A percentile compares a stretch with the other conserved stretches of the same genome.
These are phyloP conservation scores for Anethum foeniculum DNA, from an alignment of 140 eudicot genomes.

Conservation along the genomic window DNA sequence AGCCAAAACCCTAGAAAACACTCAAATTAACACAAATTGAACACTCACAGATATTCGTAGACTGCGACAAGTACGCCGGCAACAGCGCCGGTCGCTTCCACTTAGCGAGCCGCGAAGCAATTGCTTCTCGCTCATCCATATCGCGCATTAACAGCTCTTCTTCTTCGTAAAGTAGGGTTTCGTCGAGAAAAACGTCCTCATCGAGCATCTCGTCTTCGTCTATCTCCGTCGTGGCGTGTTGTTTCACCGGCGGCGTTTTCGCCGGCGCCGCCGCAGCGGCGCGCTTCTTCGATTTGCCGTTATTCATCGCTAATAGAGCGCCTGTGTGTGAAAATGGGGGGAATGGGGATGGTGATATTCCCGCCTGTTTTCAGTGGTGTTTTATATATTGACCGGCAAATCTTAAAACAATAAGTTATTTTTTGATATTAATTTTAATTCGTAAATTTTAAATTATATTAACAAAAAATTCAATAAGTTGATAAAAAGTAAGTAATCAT, in stretches of 20 bases:
- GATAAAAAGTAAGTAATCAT: too few relatives aligned
- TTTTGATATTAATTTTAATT: too few relatives aligned
- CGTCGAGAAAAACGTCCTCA: constrained; percentile 67
- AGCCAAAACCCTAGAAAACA: constrained; percentile 26
- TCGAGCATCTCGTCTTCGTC: constrained; percentile 72
- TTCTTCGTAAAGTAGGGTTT: constrained; percentile 42
- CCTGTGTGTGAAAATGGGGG: constrained; percentile 5
- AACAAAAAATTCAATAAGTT: too few relatives aligned
- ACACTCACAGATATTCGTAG: constrained; percentile 48
- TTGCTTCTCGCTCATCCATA: constrained; percentile 55
- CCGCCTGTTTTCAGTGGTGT: constrained; percentile 42
- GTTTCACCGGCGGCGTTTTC: constrained; percentile 39
- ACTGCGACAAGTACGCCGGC: constrained; percentile 32
- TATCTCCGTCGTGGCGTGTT: constrained; percentile 25
- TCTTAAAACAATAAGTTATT: too few relatives aligned
- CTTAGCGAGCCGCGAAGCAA: constrained; percentile 49
- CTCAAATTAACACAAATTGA: neutral
- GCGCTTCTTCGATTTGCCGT: constrained; percentile 50
- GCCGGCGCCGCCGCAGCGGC: constrained; percentile 39
- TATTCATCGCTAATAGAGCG: constrained; percentile 32
- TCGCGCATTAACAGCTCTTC: constrained; percentile 60
- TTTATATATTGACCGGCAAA: constrained; percentile 9
- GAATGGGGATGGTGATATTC: constrained; percentile 26
- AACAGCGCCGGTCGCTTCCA: constrained; percentile 77
- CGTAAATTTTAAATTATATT: too few relatives aligned